phyloP scores from a whole-genome alignment of 192 early-diverging fungal species.

The Umbelopsis vinacea region DNA sequence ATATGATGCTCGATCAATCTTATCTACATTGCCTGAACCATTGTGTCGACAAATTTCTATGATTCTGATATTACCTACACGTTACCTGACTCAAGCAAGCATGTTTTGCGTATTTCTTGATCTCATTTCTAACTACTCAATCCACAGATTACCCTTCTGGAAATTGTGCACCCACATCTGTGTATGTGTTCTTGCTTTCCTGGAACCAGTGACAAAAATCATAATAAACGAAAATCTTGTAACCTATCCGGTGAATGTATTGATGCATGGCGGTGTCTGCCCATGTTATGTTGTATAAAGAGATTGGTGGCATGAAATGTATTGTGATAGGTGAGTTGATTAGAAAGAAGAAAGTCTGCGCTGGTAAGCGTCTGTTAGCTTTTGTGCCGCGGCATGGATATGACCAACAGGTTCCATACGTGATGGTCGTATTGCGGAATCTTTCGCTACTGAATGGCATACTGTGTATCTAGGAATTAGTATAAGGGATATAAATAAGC shows the following conservation, averaged over 20 bases:
- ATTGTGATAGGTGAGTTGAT: too few species aligned
- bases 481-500: too few species aligned
- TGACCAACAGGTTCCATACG: too few species aligned
- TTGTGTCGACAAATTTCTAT: slow-evolving; percentile 42
- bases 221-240: slow-evolving; percentile 21
- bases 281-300: too few species aligned
- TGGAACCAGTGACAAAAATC: slow-evolving; percentile 11
- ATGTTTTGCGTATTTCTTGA: too few species aligned
- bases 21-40: slow-evolving; percentile 65
- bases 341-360: too few species aligned
- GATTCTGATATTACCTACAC: slow-evolving; percentile 26
- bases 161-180: slow-evolving; percentile 10
- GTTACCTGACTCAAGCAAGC: neutral
- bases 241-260: neutral
- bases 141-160: slow-evolving; percentile 2
- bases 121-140: neutral
- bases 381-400: too few species aligned
- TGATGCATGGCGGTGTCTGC: neutral
- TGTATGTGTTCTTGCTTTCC: slow-evolving; percentile 20
- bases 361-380: too few species aligned
- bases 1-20: slow-evolving; percentile 44
- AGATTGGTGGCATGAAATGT: too few species aligned
- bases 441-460: too few species aligned
- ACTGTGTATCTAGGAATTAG: too few species aligned
- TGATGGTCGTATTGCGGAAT: too few species aligned